These are phyloP conservation scores for Neurospora tetrasperma DNA, from an alignment of 495 filamentous ascomycete genomes.

Conservation along the genomic window DNA sequence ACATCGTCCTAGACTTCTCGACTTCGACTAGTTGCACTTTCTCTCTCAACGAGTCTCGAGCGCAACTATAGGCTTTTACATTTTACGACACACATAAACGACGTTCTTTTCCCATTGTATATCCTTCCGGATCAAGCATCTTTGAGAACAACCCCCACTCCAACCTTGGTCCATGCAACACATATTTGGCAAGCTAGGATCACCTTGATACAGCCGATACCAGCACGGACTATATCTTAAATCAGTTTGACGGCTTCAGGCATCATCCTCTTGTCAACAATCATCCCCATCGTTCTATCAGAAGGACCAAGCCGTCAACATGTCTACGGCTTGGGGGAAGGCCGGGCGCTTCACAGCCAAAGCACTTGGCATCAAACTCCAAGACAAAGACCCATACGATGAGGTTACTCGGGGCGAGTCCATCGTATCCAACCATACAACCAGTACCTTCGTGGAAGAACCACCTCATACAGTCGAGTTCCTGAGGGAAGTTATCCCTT, in stretches of 20 bases:
- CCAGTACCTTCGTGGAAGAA: conserved; percentile 73
- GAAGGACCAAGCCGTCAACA: background rate
- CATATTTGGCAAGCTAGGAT: background rate
- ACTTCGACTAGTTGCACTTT: background rate
- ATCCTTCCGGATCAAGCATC: background rate
- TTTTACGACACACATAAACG: background rate
- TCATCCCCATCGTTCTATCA: background rate
- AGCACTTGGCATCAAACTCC: conserved; percentile 75
- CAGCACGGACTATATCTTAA: background rate
- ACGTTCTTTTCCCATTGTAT: background rate
- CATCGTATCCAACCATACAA: conserved; percentile 61
- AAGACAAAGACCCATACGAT: conserved; percentile 46
- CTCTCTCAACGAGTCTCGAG: background rate
- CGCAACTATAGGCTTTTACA: background rate
- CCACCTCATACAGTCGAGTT: conserved; percentile 70
- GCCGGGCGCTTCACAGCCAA: conserved; percentile 68
- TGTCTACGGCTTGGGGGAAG: conserved; percentile 24
- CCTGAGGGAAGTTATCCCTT: conserved; percentile 52
- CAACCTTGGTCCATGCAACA: background rate
- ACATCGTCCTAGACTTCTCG: background rate
- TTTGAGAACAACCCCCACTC: background rate
- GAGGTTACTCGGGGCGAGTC: conserved; percentile 66
- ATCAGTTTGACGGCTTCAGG: background rate
- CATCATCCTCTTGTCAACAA: background rate
- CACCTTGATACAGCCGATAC: background rate